Conservation (phyloP, 2,329 filamentous ascomycete genomes). For the Chaetomiaceae sp. region DNA sequence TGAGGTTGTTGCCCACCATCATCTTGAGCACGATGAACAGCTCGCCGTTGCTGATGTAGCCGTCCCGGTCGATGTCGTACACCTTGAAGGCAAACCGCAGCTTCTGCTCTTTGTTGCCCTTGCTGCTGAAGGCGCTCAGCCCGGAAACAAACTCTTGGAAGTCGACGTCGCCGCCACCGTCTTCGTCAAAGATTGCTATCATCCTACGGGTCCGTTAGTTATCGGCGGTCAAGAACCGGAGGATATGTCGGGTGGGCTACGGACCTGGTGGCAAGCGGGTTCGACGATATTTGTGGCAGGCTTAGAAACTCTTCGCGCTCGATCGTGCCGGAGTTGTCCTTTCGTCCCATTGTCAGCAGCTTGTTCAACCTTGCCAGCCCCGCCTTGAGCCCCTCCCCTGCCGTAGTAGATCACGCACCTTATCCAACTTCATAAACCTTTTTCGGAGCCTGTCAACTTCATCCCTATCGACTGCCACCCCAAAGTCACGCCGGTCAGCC, state of each 20-base stretch:
- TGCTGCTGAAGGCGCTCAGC: slow-evolving; percentile 90
- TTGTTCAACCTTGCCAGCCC: slow-evolving; percentile 1
- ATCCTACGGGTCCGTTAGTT: slow-evolving; percentile 56
- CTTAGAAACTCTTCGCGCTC: slow-evolving; percentile 98
- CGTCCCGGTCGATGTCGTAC: slow-evolving; percentile 98
- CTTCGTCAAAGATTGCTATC: slow-evolving; percentile 99
- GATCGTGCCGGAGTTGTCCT: slow-evolving; percentile 98
- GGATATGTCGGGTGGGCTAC: too few relatives aligned
- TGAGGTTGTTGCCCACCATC: slow-evolving; percentile 99
- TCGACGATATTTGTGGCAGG: slow-evolving; percentile 94
- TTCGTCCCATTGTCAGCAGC: background rate
- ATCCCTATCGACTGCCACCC: slow-evolving; percentile 77
- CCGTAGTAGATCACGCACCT: slow-evolving; percentile 54
- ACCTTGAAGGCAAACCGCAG: slow-evolving; percentile 97
- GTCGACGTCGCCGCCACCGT: slow-evolving; percentile 95
- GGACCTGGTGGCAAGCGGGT: slow-evolving; percentile 89
- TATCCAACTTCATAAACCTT: slow-evolving; percentile 98
- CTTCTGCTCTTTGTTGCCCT: slow-evolving; percentile 99
- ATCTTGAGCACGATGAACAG: slow-evolving; percentile 99
- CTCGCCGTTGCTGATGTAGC: slow-evolving; percentile 98
- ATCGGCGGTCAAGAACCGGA: too few relatives aligned
- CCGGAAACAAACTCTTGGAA: slow-evolving; percentile 98
- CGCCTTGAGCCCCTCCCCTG: too few relatives aligned
- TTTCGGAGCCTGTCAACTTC: slow-evolving; percentile 95
- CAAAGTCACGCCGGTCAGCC: slow-evolving; percentile 4